Base-by-base conservation (phyloP, 345 rosid genomes). In the Carallia brachiata region DNA sequence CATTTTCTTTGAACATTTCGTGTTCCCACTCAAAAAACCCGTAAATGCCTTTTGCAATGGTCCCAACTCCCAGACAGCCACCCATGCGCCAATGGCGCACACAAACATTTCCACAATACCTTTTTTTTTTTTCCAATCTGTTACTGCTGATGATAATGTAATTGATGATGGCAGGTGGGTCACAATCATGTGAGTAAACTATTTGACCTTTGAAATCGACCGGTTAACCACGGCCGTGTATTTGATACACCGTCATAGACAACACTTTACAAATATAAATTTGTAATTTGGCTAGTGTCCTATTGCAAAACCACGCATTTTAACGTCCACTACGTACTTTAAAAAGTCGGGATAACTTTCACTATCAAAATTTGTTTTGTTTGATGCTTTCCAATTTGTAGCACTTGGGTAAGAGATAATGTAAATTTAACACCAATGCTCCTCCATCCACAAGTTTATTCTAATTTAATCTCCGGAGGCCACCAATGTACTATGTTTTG, bases 361-460 rank as follows among this genome's bases (percentile, higher is more conserved):
- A 27, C 36, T 28, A 39, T 72, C 75, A 63, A 28, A 34, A 36
- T 10, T n/a, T 62, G 58, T 7, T 12, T 55, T 47, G 23, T 31
- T 30, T 1, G 34, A 36, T 30, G 34, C 13, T 28, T 56, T 59
- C 37, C 17, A 28, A 56, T 71, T 37, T 68, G 65, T 71, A 23
- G 53, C 73, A 60, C 69, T 50, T 28, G n/a, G 50, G 3, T 12
- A 17, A 30, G 70, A 70, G 73, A 61, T 12, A 75, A 23, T 70
- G 64, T 9, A 63, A 53, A 27, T 71, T 73, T 65, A 72, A 50
- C 66, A 53, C 36, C 15, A 40, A 30, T 17, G 65, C 74, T 61
- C 39, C 80, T 57, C 44, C 57, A 67, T 4, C 86, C 82, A 75
- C 65, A 6, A 36, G 61, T 59, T 3, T 66, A 44, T 56, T 32